Evolutionary conservation across 352 stramenopile species (phyloP).

Genomic region (Elongisporangium prolatum): DNA sequence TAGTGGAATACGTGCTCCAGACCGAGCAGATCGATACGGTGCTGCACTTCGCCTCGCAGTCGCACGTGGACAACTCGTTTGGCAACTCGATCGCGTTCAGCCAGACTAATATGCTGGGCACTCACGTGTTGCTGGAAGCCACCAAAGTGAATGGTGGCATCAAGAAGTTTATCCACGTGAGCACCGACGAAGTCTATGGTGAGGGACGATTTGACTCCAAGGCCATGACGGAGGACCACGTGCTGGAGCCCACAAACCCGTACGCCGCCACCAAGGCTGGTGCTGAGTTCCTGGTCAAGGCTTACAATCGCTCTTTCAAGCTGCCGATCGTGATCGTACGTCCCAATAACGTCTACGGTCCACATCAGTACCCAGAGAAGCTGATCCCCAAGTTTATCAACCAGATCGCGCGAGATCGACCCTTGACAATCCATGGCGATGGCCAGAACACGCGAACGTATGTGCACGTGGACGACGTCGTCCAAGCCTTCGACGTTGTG

Average conservation of each 20-base stretch:
- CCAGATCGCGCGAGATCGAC: constrained; percentile 86
- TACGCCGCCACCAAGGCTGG: constrained; percentile 98
- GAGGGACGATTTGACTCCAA: constrained; percentile 89
- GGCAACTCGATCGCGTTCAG: constrained; percentile 98
- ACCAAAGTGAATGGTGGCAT: constrained; percentile 87
- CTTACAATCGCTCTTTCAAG: constrained; percentile 91
- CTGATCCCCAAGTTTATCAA: constrained; percentile 99
- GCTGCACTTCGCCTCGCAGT: constrained; percentile 98
- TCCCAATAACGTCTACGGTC: constrained; percentile 99
- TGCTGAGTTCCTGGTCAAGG: constrained; percentile 98
- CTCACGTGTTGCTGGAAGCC: constrained; percentile 96
- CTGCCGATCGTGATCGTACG: constrained; percentile 96
- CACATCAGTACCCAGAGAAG: constrained; percentile 99
- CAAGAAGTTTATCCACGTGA: constrained; percentile 96
- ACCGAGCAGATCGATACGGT: constrained; percentile 97
- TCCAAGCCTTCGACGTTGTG: constrained; percentile 95
- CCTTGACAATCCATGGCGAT: constrained; percentile 95
- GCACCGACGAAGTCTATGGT: constrained; percentile 98
- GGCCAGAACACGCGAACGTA: constrained; percentile 96
- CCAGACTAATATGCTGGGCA: constrained; percentile 97
- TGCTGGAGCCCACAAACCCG: constrained; percentile 95
- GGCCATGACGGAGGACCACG: constrained; percentile 95
- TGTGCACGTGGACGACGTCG: constrained; percentile 97
- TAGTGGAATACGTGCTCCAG: constrained; percentile 94
- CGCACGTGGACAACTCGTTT: constrained; percentile 98